Evolutionary conservation across 2,329 filamentous ascomycete genomes (phyloP), one percentile per base, ranked within the genome.

Genomic region (Diaporthe australafricana): DNA sequence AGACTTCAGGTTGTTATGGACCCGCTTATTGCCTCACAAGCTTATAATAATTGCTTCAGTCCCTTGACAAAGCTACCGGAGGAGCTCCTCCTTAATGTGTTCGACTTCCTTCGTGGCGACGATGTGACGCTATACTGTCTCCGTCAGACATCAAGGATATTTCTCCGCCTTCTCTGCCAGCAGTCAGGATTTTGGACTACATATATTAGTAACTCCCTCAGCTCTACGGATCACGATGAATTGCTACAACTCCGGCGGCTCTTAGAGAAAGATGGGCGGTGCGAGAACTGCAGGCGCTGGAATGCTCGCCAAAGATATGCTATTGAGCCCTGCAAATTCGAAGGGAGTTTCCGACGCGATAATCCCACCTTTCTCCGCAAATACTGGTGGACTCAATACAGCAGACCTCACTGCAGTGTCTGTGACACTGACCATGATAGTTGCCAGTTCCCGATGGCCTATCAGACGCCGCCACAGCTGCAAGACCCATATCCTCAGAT

Each of bases 61-160:
- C 74, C 52, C 65, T 72, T 76, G 50, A 55, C 65, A 56, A 69
- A 70, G 35, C 65, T 76, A 8, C 73, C 75, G 16, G 74, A 75
- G 45, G 75, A 76, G 71, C 70, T 76, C 38, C 40, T 76, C 20
- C 69, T 75, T 27, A 27, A 56, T 17, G 67, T 76, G n/a, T 25
- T 75, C 56, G 42, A 45, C 42, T 72, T 52, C 66, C n/a, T 75
- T n/a, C 45, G 25, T 22, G 52, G 66, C 48, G 74, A 75, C 32
- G 17, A 30, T 32, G 66, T 74, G 35, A 69, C 72, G 25, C 27
- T 74, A 7, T 72, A 42, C 70, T 76, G 74, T 60, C 74, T 76
- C 22, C 72, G 71, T 22, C 60, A 50, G 25, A 73, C 73, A 6
- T 74, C 74, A 50, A 75, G 70, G 55, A 70, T 35, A 52, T 75